Evolutionary conservation across 805 yeast genomes (phyloP), one percentile per base, ranked within the genome.

Genomic region (Wickerhamomyces bisporus): DNA sequence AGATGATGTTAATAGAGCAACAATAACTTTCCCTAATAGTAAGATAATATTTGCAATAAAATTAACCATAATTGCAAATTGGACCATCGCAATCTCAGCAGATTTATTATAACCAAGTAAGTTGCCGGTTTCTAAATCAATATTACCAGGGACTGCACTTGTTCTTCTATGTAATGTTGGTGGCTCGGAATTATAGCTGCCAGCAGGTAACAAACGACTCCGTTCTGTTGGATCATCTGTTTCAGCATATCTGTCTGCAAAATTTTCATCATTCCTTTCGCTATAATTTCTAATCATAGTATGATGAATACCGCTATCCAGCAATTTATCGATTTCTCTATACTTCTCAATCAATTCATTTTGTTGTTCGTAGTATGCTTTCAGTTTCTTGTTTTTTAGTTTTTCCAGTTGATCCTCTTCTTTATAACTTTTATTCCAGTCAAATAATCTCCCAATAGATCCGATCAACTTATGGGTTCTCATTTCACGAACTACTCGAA

Each of bases 281-380:
- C 45, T 30, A 49, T 84, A 83, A 35, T 73, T 77, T 32, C 73
- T 66, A 36, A 85, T 67, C 79, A 84, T 79, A 31, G 72, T 65
- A 42, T 71, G 68, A 46, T 79, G 84, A 40, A 84, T 70, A 1
- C 88, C 88, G 4, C 86, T 74, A 51, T 82, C 93, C 32, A 84
- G 64, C 36, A 83, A 62, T 35, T 66, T 63, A 53, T 84, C 94
- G 19, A 84, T 75, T 41, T 75, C 81, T 26, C 57, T 56, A 49
- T 73, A 81, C 37, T 75, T 64, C 18, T 69, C 73, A 36, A 83
- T 75, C 36, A 78, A 53, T 30, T 66, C 74, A 54, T 84, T 84
- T 58, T 83, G 91, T 3, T 61, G 53, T 30, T 58, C 57, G 58
- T 85, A 84, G 55, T 62, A 82, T 15, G 55, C 39, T 20, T 66